Conservation (phyloP, 352 stramenopile genomes). For the Peronospora farinosa region DNA sequence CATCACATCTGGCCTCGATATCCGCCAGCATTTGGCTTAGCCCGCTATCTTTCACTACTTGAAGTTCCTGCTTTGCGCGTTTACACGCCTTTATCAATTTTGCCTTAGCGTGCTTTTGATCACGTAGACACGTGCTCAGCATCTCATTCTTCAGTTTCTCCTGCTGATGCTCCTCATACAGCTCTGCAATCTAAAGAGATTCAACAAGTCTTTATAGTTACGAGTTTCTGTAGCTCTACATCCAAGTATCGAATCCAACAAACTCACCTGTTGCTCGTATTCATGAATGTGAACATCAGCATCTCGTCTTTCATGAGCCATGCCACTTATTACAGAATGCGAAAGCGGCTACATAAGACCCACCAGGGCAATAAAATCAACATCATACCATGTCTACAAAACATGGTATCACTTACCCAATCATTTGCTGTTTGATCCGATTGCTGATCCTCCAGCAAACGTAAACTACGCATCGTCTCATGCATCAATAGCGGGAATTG, state of each 20-base stretch:
- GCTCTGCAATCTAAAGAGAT: slow-evolving; percentile 34
- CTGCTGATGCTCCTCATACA: slow-evolving; percentile 66
- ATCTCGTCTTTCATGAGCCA: slow-evolving; percentile 22
- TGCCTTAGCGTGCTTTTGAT: slow-evolving; percentile 60
- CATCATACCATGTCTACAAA: background rate
- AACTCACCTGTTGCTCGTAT: slow-evolving; percentile 57
- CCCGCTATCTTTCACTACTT: slow-evolving; percentile 54
- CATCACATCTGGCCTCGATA: slow-evolving; percentile 47
- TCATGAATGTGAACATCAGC: slow-evolving; percentile 53
- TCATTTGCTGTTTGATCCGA: slow-evolving; percentile 10
- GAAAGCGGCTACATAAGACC: slow-evolving; percentile 28
- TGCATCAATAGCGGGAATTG: slow-evolving; percentile 49
- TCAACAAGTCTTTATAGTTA: background rate
- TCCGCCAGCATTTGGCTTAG: slow-evolving; percentile 61
- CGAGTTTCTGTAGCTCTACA: background rate
- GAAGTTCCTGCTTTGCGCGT: slow-evolving; percentile 50
- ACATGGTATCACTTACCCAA: slow-evolving; percentile 12
- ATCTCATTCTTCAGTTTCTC: slow-evolving; percentile 69
- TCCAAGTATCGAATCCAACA: background rate
- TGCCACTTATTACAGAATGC: slow-evolving; percentile 34
- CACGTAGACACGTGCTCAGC: slow-evolving; percentile 52
- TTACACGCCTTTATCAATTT: slow-evolving; percentile 78
- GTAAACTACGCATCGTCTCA: slow-evolving; percentile 57
- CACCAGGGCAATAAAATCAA: background rate
- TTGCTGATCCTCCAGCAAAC: slow-evolving; percentile 36